phyloP scores from a whole-genome alignment of 495 filamentous ascomycete species.

The Aspergillus saccharolyticus region DNA sequence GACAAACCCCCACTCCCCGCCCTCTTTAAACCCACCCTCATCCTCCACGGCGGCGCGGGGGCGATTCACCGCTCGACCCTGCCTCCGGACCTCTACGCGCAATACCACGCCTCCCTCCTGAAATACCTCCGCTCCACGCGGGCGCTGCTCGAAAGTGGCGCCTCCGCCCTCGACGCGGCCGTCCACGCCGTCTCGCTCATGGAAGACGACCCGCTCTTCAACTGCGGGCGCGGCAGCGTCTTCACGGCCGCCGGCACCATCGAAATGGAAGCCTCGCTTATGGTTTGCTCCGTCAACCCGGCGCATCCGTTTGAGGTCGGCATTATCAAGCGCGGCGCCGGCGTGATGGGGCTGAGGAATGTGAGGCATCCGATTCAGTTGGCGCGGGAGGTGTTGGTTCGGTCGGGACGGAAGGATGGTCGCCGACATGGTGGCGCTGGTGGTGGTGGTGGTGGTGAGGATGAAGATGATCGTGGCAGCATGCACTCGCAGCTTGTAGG shows the following conservation, averaged over 20 bases:
- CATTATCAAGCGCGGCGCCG: conserved; percentile 67
- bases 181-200: conserved; percentile 71
- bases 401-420: conserved; percentile 29
- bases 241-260: conserved; percentile 78
- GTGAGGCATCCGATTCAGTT: conserved; percentile 78
- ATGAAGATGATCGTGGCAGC: conserved; percentile 30
- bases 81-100: conserved; percentile 52
- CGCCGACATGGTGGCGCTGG: conserved; percentile 27
- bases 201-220: conserved; percentile 81
- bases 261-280: conserved; percentile 86
- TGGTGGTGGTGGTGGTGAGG: conserved; percentile 20
- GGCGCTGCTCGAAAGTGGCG: conserved; percentile 36
- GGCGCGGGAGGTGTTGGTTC: conserved; percentile 66
- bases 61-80: conserved; percentile 68
- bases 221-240: conserved; percentile 78
- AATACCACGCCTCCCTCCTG: conserved; percentile 61
- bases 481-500: conserved; percentile 67
- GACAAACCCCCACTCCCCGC: background rate
- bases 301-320: conserved; percentile 28
- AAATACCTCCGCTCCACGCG: conserved; percentile 50
- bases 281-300: conserved; percentile 55
- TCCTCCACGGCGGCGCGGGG: conserved; percentile 87
- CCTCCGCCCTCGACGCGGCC: conserved; percentile 63
- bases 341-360: conserved; percentile 62
- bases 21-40: conserved; percentile 57